Conservation (phyloP, 2,329 filamentous ascomycete genomes). For the Aspergillus transmontanensis region DNA sequence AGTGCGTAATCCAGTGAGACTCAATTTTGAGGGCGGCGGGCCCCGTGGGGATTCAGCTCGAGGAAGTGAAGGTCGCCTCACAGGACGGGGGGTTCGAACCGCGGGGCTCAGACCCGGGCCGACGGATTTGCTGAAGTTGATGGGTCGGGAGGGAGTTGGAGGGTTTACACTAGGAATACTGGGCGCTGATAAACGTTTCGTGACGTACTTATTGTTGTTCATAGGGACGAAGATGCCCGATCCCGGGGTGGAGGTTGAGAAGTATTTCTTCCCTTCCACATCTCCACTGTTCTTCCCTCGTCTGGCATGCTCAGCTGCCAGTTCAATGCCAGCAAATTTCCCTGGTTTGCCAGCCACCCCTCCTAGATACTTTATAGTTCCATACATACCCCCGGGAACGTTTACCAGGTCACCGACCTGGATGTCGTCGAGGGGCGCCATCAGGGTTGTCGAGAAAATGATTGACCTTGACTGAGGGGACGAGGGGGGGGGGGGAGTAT, state of each 20-base stretch:
- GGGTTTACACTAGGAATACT: slow-evolving; percentile 58
- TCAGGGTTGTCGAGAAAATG: slow-evolving; percentile 16
- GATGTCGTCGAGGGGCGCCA: slow-evolving; percentile 54
- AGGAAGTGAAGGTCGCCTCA: slow-evolving; percentile 72
- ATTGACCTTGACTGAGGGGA: background rate
- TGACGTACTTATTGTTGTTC: slow-evolving; percentile 67
- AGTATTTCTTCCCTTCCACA: slow-evolving; percentile 85
- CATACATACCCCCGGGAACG: slow-evolving; percentile 90
- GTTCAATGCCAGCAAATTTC: slow-evolving; percentile 87
- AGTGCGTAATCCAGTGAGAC: slow-evolving; percentile 56
- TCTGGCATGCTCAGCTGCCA: slow-evolving; percentile 75
- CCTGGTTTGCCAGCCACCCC: slow-evolving; percentile 86
- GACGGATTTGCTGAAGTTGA: slow-evolving; percentile 87
- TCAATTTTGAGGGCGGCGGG: slow-evolving; percentile 59
- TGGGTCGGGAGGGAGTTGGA: slow-evolving; percentile 66
- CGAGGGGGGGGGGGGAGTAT: slow-evolving; percentile 1
- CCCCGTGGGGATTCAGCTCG: slow-evolving; percentile 82
- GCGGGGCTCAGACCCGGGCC: slow-evolving; percentile 73
- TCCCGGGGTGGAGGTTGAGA: slow-evolving; percentile 73
- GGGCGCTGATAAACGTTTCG: slow-evolving; percentile 58
- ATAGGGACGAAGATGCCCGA: slow-evolving; percentile 93
- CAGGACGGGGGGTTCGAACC: slow-evolving; percentile 30
- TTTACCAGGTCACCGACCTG: slow-evolving; percentile 83
- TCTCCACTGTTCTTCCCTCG: slow-evolving; percentile 95
- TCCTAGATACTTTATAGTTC: slow-evolving; percentile 86